A percentile compares a stretch with the other conserved stretches of the same genome.
Evolutionary conservation across 805 yeast genomes (phyloP).

Genomic region (Ogataea paraovalis): DNA sequence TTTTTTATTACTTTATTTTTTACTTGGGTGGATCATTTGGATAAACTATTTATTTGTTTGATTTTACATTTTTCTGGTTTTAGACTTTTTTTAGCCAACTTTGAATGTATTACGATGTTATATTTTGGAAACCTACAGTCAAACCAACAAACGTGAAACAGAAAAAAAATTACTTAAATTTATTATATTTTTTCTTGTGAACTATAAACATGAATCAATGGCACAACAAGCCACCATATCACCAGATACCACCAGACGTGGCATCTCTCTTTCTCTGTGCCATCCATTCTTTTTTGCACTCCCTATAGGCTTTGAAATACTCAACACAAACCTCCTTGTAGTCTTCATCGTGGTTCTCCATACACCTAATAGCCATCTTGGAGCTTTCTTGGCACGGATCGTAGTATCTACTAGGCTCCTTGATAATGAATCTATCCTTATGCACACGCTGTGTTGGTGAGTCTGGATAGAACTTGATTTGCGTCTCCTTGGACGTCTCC

Average conservation of each 20-base stretch:
- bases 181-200: background rate
- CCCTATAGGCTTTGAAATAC: conserved; percentile 89
- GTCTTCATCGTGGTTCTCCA: conserved; percentile 73
- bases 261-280: conserved; percentile 27
- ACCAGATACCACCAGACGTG: conserved; percentile 31
- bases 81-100: no score
- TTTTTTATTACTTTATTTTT: background rate
- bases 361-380: conserved; percentile 79
- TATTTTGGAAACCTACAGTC: no score
- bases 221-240: background rate
- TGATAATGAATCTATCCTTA: conserved; percentile 62
- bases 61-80: no score
- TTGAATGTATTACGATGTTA: no score
- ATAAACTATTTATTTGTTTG: no score
- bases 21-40: background rate
- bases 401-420: conserved; percentile 78
- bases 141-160: no score
- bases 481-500: conserved; percentile 39
- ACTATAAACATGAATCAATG: background rate
- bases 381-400: conserved; percentile 93
- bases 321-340: conserved; percentile 63
- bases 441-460: conserved; percentile 72
- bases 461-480: conserved; percentile 78
- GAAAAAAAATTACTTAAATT: background rate
- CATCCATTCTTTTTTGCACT: conserved; percentile 80